Conservation (phyloP, 2,329 filamentous ascomycete species). For the Neonectria hederae region DNA sequence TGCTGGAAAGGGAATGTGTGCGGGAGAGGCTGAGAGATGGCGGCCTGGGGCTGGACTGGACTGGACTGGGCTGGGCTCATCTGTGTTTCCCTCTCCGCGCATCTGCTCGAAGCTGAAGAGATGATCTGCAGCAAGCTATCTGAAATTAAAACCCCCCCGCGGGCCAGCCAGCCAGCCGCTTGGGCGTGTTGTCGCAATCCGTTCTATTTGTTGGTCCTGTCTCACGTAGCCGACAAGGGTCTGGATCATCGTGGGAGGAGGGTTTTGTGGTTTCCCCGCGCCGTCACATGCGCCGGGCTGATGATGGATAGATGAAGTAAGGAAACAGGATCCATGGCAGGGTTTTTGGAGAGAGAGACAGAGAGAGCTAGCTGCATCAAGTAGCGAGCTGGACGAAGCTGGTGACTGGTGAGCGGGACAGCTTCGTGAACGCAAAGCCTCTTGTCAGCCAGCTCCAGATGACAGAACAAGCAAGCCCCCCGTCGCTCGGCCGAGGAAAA, state of each 20-base stretch:
- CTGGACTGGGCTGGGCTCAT: constrained; percentile 5
- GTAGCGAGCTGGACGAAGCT: neutral
- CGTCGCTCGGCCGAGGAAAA: neutral
- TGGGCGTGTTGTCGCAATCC: neutral
- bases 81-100: neutral
- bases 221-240: neutral
- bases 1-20: neutral
- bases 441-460: too few species aligned
- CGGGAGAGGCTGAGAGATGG: constrained; percentile 13
- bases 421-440: neutral
- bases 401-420: neutral
- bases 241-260: neutral
- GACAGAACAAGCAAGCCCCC: too few species aligned
- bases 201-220: neutral
- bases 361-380: neutral
- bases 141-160: neutral
- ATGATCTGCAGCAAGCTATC: constrained; percentile 16
- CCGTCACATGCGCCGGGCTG: constrained; percentile 19
- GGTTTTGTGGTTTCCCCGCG: constrained; percentile 14
- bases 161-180: constrained; percentile 1
- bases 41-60: constrained; percentile 8
- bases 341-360: too few species aligned
- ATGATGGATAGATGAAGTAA: constrained; percentile 12
- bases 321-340: too few species aligned
- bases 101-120: neutral